These are phyloP conservation scores for Alternaria infectoria DNA, from an alignment of 2,329 filamentous ascomycete species.

Conservation along the genomic window DNA sequence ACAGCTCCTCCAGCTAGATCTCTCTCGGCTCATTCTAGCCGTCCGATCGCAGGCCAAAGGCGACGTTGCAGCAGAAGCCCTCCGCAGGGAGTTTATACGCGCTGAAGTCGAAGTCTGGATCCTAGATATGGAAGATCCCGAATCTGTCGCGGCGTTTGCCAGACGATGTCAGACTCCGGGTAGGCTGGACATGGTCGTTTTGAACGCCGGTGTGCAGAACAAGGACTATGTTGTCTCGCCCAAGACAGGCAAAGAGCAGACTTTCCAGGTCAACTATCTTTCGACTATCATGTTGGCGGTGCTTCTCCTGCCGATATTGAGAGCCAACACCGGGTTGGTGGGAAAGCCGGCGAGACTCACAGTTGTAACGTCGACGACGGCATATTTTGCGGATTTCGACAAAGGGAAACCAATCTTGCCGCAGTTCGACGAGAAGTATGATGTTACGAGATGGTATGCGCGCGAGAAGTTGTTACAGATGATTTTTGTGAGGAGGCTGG, in stretches of 20 bases:
- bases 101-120: slow-evolving; percentile 34
- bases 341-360: slow-evolving; percentile 4
- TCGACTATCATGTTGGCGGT: slow-evolving; percentile 60
- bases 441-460: slow-evolving; percentile 23
- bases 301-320: slow-evolving; percentile 51
- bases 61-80: slow-evolving; percentile 28
- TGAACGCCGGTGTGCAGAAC: slow-evolving; percentile 44
- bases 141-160: slow-evolving; percentile 29
- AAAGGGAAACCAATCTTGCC: neutral
- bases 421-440: slow-evolving; percentile 4
- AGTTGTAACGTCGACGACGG: slow-evolving; percentile 1
- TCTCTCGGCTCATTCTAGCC: slow-evolving; percentile 37
- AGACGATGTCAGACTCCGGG: slow-evolving; percentile 12
- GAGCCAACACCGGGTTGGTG: slow-evolving; percentile 6
- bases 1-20: slow-evolving; percentile 24
- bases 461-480: slow-evolving; percentile 24
- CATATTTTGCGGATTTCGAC: slow-evolving; percentile 1
- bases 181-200: slow-evolving; percentile 34
- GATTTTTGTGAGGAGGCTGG: slow-evolving; percentile 25
- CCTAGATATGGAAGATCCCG: slow-evolving; percentile 33
- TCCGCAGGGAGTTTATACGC: slow-evolving; percentile 15
- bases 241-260: slow-evolving; percentile 41
- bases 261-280: slow-evolving; percentile 63
- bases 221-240: slow-evolving; percentile 1
- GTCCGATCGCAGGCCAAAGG: slow-evolving; percentile 36